Percentiles rank a stretch among this genome's conserved stretches.
phyloP scores from a whole-genome alignment of 2,329 filamentous ascomycete genomes.

The Penicillium corylophilum region DNA sequence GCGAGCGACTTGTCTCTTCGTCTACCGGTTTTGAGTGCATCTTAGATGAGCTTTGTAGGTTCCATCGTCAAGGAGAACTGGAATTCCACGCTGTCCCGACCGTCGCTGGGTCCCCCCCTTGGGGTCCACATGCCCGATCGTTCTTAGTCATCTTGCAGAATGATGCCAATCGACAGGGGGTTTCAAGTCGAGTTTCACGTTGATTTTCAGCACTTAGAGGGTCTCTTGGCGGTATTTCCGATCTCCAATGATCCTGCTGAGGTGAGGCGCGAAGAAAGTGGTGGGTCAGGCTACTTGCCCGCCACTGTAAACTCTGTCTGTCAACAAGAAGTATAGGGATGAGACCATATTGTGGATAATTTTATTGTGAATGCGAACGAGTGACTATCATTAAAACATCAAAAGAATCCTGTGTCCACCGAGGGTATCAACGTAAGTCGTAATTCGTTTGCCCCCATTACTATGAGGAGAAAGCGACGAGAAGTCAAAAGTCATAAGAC shows the following conservation, averaged over 20 bases:
- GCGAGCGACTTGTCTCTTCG: background rate
- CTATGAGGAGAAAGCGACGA: slow-evolving; percentile 15
- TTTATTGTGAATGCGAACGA: slow-evolving; percentile 2
- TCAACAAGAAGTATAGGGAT: background rate
- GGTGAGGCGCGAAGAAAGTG: background rate
- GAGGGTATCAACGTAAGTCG: slow-evolving; percentile 28
- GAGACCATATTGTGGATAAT: background rate
- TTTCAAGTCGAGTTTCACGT: background rate
- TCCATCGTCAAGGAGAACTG: background rate
- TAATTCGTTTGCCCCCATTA: slow-evolving; percentile 19
- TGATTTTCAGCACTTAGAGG: background rate
- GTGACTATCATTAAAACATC: slow-evolving; percentile 9
- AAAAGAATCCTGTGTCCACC: slow-evolving; percentile 14
- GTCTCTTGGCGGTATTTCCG: background rate
- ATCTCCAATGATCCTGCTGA: background rate
- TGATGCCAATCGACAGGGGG: background rate
- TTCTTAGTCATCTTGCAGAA: background rate
- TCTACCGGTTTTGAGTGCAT: slow-evolving; percentile 3
- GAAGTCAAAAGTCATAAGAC: slow-evolving; percentile 11
- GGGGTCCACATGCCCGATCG: background rate
- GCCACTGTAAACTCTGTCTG: background rate
- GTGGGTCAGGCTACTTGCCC: background rate
- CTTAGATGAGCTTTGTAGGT: background rate
- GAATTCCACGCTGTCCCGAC: background rate
- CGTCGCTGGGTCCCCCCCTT: background rate